Evolutionary conservation across 441 rosid species (phyloP).

Genomic region (Arabidopsis hybrid): DNA sequence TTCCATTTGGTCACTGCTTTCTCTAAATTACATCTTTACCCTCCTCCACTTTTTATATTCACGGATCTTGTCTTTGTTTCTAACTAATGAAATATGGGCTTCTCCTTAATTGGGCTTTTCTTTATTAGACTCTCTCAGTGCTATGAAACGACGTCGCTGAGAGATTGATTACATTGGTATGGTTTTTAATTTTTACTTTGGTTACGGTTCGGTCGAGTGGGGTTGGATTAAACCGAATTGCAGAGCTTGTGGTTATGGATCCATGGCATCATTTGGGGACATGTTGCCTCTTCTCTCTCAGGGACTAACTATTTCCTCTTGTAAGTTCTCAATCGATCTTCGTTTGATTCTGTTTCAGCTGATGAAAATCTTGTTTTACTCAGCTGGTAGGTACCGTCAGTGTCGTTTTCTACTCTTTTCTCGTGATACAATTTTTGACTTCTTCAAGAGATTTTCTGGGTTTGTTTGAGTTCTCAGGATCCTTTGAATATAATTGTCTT

Average conservation of each 20-base stretch:
- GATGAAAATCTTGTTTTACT: background rate
- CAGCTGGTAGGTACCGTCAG: background rate
- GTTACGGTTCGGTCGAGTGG: background rate
- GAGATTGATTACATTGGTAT: background rate
- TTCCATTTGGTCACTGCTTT: conserved; percentile 29
- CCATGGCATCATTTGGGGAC: background rate
- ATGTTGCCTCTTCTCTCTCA: background rate
- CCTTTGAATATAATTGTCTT: background rate
- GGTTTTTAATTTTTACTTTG: background rate
- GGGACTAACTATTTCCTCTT: background rate
- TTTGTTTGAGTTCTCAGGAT: background rate
- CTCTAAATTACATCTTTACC: conserved; percentile 20
- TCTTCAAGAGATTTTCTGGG: background rate
- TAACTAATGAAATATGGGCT: background rate
- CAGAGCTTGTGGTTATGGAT: background rate
- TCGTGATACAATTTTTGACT: background rate
- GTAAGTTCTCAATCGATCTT: background rate
- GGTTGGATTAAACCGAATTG: conserved; percentile 6
- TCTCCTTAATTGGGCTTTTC: background rate
- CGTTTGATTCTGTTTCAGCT: background rate
- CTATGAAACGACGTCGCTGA: background rate
- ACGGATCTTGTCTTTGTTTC: conserved; percentile 7
- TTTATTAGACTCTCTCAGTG: background rate
- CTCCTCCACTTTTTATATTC: background rate
- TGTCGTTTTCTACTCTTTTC: background rate